Evolutionary conservation across 1,284 basidiomycete species (phyloP).

Genomic region (Boletus sp.): DNA sequence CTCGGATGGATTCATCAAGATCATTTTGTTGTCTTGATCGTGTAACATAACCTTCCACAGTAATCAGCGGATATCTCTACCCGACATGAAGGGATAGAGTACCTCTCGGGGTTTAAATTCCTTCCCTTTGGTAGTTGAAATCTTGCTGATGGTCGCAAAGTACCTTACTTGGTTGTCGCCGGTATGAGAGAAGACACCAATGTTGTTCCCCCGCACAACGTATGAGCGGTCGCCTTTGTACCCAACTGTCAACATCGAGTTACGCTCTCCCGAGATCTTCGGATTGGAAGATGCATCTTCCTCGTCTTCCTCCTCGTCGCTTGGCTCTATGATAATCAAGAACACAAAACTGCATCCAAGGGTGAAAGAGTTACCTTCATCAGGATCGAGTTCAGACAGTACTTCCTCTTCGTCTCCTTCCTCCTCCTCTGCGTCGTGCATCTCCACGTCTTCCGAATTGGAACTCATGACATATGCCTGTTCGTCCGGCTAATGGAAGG

Average conservation of each 20-base stretch:
- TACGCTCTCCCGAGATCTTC: slow-evolving; percentile 63
- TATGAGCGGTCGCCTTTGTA: slow-evolving; percentile 97
- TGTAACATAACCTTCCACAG: slow-evolving; percentile 88
- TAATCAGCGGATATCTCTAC: slow-evolving; percentile 16
- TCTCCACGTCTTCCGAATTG: slow-evolving; percentile 82
- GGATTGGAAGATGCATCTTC: slow-evolving; percentile 46
- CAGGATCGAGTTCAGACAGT: slow-evolving; percentile 61
- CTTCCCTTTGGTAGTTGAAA: slow-evolving; percentile 83
- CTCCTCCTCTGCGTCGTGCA: slow-evolving; percentile 76
- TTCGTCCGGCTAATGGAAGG: slow-evolving; percentile 62
- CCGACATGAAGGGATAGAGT: slow-evolving; percentile 24
- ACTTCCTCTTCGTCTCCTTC: slow-evolving; percentile 79
- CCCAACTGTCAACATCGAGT: slow-evolving; percentile 92
- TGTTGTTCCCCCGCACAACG: slow-evolving; percentile 94
- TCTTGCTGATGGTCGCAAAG: slow-evolving; percentile 85
- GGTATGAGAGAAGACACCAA: slow-evolving; percentile 94
- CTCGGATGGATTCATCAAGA: slow-evolving; percentile 86
- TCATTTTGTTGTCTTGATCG: slow-evolving; percentile 96
- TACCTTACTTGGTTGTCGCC: slow-evolving; percentile 84
- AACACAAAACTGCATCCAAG: slow-evolving; percentile 6
- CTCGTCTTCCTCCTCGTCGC: slow-evolving; percentile 61
- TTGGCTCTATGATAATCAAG: slow-evolving; percentile 43
- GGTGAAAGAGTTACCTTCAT: slow-evolving; percentile 47
- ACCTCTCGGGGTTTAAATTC: slow-evolving; percentile 89
- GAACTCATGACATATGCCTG: slow-evolving; percentile 75